phyloP scores from a whole-genome alignment of 2,329 filamentous ascomycete genomes.

The Cladosporium oxysporum region DNA sequence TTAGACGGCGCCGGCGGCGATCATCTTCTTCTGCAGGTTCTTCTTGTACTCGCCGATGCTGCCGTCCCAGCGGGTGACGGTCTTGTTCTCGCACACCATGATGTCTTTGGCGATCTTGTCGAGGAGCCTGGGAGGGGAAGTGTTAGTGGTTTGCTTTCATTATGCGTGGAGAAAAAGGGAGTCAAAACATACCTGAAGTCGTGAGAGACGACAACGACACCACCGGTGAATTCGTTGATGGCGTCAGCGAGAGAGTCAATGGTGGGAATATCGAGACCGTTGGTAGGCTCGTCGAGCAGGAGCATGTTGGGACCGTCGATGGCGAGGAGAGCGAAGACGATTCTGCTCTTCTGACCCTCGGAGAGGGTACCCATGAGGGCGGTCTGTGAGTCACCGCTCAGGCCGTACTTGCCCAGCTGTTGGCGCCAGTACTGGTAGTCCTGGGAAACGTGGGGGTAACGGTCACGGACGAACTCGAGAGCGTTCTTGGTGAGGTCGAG shows the following conservation, averaged over 20 bases:
- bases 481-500: constrained; percentile 97
- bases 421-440: constrained; percentile 99
- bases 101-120: constrained; percentile 99
- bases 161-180: neutral
- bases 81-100: constrained; percentile 98
- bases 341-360: constrained; percentile 96
- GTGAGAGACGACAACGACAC: constrained; percentile 97
- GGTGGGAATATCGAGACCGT: constrained; percentile 97
- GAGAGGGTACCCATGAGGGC: constrained; percentile 97
- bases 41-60: constrained; percentile 95
- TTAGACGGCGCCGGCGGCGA: constrained; percentile 74
- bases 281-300: constrained; percentile 96
- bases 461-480: constrained; percentile 96
- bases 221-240: constrained; percentile 93
- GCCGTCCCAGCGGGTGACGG: constrained; percentile 85
- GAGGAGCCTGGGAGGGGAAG: constrained; percentile 65
- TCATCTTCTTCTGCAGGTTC: constrained; percentile 98
- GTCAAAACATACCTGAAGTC: constrained; percentile 77
- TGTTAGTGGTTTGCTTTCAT: constrained; percentile 37
- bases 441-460: constrained; percentile 84
- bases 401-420: constrained; percentile 91
- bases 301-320: constrained; percentile 98
- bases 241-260: constrained; percentile 97
- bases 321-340: constrained; percentile 93
- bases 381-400: constrained; percentile 91